A percentile compares a stretch with the other conserved stretches of the same genome.
Conservation (phyloP, 495 filamentous ascomycete species). For the Tuber umbilicatum region DNA sequence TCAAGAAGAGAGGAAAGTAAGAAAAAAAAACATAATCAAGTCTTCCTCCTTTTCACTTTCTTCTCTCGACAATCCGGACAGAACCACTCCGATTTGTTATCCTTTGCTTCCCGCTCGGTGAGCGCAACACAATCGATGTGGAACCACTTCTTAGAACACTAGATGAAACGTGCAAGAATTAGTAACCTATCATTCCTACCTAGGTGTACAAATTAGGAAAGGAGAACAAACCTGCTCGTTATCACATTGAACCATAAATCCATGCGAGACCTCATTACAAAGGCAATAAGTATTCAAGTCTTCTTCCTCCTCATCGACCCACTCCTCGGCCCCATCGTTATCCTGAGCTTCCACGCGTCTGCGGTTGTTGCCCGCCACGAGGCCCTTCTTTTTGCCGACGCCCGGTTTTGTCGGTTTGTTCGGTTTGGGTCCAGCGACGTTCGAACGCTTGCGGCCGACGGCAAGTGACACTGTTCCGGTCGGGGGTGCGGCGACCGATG, state of each 20-base stretch:
- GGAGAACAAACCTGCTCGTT: constrained; percentile 68
- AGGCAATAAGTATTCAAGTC: constrained; percentile 84
- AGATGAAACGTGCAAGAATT: constrained; percentile 32
- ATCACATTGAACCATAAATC: constrained; percentile 93
- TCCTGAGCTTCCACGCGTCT: constrained; percentile 44
- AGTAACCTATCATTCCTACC: constrained; percentile 19
- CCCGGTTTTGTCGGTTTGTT: constrained; percentile 18
- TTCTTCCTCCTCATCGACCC: constrained; percentile 73
- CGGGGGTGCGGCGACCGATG: constrained; percentile 10
- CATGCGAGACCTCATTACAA: constrained; percentile 85
- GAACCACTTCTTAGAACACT: constrained; percentile 84
- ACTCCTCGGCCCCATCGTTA: constrained; percentile 50
- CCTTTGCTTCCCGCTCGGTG: constrained; percentile 60
- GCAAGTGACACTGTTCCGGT: not conserved
- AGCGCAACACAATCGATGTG: constrained; percentile 84
- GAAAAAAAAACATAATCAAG: constrained; percentile 17
- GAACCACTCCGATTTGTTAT: constrained; percentile 75
- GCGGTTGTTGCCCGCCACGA: constrained; percentile 19
- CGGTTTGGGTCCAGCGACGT: constrained; percentile 23
- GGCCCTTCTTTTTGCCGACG: constrained; percentile 27
- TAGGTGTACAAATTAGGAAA: constrained; percentile 9
- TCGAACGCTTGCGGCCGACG: constrained; percentile 24
- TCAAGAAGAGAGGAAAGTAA: constrained; percentile 1
- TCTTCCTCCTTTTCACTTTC: constrained; percentile 38
- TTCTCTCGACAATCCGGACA: constrained; percentile 54